Conservation (phyloP, 306 rosid genomes). For the Albizia julibrissin region DNA sequence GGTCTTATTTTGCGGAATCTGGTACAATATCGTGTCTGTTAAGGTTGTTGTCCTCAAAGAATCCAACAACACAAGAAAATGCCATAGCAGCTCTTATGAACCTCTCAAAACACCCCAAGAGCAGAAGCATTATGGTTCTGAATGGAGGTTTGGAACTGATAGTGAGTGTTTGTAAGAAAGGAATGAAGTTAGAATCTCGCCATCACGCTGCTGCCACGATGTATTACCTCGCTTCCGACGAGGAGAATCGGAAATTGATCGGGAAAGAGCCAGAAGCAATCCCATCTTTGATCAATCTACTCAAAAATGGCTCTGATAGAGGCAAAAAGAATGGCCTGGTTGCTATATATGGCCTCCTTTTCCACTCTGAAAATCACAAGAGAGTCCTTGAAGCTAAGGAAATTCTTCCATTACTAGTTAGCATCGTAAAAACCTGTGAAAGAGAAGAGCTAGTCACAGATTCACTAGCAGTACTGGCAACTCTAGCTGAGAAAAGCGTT, state of each 20-base stretch:
- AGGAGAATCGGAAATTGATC: constrained; percentile 53
- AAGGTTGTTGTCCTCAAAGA: constrained; percentile 40
- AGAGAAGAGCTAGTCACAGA: constrained; percentile 59
- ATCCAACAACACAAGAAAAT: constrained; percentile 57
- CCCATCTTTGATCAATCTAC: constrained; percentile 54
- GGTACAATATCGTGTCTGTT: constrained; percentile 57
- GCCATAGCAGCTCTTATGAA: constrained; percentile 75
- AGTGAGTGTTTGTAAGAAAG: constrained; percentile 55
- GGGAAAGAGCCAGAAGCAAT: constrained; percentile 61
- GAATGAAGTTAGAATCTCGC: constrained; percentile 49
- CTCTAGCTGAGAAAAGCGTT: constrained; percentile 62
- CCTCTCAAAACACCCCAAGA: constrained; percentile 61
- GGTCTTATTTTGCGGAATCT: constrained; percentile 75
- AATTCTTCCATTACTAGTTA: constrained; percentile 57
- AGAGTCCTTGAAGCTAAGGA: constrained; percentile 52
- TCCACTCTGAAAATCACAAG: constrained; percentile 53
- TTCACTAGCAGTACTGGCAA: constrained; percentile 65
- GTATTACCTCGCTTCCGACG: constrained; percentile 69
- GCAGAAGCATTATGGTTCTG: constrained; percentile 51
- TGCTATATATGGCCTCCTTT: constrained; percentile 63
- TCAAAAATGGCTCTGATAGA: constrained; percentile 47
- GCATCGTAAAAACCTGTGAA: constrained; percentile 39
- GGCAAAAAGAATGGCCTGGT: constrained; percentile 75
- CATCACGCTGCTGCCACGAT: constrained; percentile 71
- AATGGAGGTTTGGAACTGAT: constrained; percentile 59